Percentiles rank a stretch among this genome's conserved stretches.
phyloP scores from a whole-genome alignment of 2,329 filamentous ascomycete genomes.

The Alternaria dauci region DNA sequence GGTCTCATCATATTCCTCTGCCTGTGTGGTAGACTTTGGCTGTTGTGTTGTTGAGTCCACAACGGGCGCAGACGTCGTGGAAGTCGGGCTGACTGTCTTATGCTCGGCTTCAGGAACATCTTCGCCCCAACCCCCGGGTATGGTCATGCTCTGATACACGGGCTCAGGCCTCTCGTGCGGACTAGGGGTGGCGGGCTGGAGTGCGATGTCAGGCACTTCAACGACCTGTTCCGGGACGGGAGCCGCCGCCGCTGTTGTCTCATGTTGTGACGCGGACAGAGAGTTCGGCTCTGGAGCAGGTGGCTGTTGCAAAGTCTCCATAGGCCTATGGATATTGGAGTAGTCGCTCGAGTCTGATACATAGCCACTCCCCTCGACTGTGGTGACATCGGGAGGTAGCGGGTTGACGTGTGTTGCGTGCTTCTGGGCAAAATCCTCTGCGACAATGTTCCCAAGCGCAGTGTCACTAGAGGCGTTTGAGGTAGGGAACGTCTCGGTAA shows the following conservation, averaged over 20 bases:
- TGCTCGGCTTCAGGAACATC: slow-evolving; percentile 33
- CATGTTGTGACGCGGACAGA: slow-evolving; percentile 30
- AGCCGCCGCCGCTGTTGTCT: slow-evolving; percentile 14
- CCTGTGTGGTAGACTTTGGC: slow-evolving; percentile 3
- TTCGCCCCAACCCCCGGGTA: slow-evolving; percentile 45
- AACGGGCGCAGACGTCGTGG: background rate
- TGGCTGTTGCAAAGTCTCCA: slow-evolving; percentile 18
- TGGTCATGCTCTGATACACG: slow-evolving; percentile 34
- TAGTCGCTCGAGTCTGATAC: slow-evolving; percentile 64
- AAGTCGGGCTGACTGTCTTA: background rate
- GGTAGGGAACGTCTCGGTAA: slow-evolving; percentile 57
- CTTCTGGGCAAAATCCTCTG: slow-evolving; percentile 63
- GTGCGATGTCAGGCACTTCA: slow-evolving; percentile 45
- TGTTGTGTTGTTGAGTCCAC: slow-evolving; percentile 15
- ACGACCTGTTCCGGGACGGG: slow-evolving; percentile 21
- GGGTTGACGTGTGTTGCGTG: slow-evolving; percentile 62
- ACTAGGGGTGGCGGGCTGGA: slow-evolving; percentile 49
- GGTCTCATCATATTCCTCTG: slow-evolving; percentile 29
- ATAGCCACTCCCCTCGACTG: slow-evolving; percentile 71
- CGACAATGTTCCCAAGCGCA: slow-evolving; percentile 64
- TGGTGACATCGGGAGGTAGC: slow-evolving; percentile 74
- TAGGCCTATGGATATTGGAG: slow-evolving; percentile 21
- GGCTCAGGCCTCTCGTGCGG: slow-evolving; percentile 37
- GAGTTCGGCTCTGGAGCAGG: slow-evolving; percentile 40
- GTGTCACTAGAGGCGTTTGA: slow-evolving; percentile 67